phyloP scores from a whole-genome alignment of 306 rosid genomes.

The Arachis hypogaea region DNA sequence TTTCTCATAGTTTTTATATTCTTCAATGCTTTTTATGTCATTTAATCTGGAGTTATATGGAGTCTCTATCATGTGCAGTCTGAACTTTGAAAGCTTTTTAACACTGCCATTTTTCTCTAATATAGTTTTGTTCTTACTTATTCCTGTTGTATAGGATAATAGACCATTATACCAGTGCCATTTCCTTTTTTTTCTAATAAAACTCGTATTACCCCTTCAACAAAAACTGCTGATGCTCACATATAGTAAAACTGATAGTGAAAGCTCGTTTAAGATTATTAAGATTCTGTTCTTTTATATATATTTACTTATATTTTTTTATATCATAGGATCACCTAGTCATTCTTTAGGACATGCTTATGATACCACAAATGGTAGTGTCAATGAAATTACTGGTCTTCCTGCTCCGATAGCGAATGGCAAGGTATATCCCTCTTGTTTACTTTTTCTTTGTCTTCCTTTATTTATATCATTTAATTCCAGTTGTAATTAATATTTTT shows the following conservation, averaged over 20 bases:
- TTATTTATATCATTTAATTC: background rate
- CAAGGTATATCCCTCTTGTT: conserved; percentile 47
- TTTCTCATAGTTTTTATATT: background rate
- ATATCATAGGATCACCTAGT: conserved; percentile 54
- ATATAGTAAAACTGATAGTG: conserved; percentile 8
- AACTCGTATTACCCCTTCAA: background rate
- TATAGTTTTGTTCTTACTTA: conserved; percentile 13
- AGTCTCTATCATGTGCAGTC: background rate
- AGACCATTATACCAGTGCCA: background rate
- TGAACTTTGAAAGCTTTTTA: conserved; percentile 1
- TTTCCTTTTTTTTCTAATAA: conserved; percentile 15
- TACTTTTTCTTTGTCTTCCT: background rate
- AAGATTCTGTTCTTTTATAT: background rate
- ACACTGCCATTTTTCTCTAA: background rate
- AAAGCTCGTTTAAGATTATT: conserved; percentile 15
- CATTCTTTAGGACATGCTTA: conserved; percentile 49
- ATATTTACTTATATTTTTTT: background rate
- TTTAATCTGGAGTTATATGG: background rate
- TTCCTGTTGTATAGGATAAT: background rate
- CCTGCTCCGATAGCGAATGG: conserved; percentile 48
- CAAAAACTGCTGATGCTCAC: background rate
- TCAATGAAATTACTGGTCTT: conserved; percentile 44
- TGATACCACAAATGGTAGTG: conserved; percentile 46
- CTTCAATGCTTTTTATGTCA: conserved; percentile 1
- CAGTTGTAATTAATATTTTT: conserved; percentile 23